Evolutionary conservation across 2,329 filamentous ascomycete species (phyloP).

Genomic region (Cladobotryum mycophilum): DNA sequence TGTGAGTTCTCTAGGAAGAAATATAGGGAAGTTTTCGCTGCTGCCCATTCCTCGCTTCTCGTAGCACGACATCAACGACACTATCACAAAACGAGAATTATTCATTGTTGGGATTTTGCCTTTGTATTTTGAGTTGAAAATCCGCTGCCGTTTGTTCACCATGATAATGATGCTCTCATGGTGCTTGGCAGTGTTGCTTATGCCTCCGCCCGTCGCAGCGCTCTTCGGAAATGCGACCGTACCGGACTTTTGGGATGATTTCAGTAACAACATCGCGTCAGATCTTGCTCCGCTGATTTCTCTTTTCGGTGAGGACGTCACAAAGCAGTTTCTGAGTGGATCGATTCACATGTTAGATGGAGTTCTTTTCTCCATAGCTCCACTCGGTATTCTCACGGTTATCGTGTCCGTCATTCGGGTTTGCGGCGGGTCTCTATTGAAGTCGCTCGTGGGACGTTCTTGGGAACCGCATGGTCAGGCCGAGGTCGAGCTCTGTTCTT

Average conservation of each 20-base stretch:
- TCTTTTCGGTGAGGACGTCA: background rate
- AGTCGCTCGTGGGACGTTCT: background rate
- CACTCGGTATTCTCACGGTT: background rate
- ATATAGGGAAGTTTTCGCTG: too few species aligned
- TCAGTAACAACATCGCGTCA: background rate
- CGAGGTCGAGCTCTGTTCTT: background rate
- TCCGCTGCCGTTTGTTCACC: too few species aligned
- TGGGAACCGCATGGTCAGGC: background rate
- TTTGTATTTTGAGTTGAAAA: too few species aligned
- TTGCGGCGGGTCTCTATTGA: background rate
- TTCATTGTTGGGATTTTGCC: too few species aligned
- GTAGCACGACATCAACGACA: too few species aligned
- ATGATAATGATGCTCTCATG: too few species aligned
- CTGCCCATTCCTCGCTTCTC: too few species aligned
- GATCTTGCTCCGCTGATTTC: background rate
- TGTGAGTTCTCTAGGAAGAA: too few species aligned
- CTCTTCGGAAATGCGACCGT: background rate
- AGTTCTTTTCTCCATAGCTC: background rate
- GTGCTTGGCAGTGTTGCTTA: too few species aligned
- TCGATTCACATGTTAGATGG: background rate
- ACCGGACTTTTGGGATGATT: background rate
- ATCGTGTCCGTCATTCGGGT: background rate
- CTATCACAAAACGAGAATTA: too few species aligned
- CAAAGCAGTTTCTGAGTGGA: background rate
- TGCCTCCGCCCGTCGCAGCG: background rate